A percentile compares a stretch with the other conserved stretches of the same genome.
Conservation (phyloP, 768 basidiomycete species). For the Terana coerulea region DNA sequence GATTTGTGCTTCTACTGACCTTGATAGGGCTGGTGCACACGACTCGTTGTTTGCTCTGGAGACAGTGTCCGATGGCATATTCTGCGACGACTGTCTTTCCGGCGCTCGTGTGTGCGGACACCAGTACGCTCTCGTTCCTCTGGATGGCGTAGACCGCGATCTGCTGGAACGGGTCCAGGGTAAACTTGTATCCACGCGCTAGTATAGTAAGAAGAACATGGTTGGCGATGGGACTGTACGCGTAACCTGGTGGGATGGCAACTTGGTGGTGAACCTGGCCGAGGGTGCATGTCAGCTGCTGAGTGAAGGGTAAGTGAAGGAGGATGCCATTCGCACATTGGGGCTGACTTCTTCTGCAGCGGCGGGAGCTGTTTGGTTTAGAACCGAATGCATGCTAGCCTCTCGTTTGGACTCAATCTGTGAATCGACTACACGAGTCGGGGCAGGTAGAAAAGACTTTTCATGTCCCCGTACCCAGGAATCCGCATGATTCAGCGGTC, state of each 20-base stretch:
- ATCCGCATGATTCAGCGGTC: too few species aligned
- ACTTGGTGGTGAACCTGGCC: slow-evolving; percentile 98
- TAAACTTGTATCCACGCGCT: slow-evolving; percentile 92
- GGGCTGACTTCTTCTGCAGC: too few species aligned
- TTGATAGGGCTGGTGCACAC: slow-evolving; percentile 99
- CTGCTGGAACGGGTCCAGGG: slow-evolving; percentile 94
- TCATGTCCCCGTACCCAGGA: too few species aligned
- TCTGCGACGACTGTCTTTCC: slow-evolving; percentile 99
- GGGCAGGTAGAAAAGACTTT: too few species aligned
- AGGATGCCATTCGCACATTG: too few species aligned
- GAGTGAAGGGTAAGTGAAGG: too few species aligned
- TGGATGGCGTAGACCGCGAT: slow-evolving; percentile 95
- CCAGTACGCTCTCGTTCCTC: slow-evolving; percentile 94
- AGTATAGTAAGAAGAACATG: slow-evolving; percentile 89
- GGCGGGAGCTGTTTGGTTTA: too few species aligned
- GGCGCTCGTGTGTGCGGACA: slow-evolving; percentile 97
- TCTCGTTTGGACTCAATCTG: too few species aligned
- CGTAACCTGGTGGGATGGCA: slow-evolving; percentile 88
- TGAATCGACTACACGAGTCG: too few species aligned
- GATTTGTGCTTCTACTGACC: slow-evolving; percentile 45
- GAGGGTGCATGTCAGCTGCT: too few species aligned
- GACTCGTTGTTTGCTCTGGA: slow-evolving; percentile 91
- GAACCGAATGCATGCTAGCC: too few species aligned
- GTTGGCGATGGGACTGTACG: slow-evolving; percentile 84
- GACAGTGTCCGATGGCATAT: slow-evolving; percentile 96